Evolutionary conservation across 2,329 filamentous ascomycete species (phyloP).

Genomic region (Penicillium vulpinum): DNA sequence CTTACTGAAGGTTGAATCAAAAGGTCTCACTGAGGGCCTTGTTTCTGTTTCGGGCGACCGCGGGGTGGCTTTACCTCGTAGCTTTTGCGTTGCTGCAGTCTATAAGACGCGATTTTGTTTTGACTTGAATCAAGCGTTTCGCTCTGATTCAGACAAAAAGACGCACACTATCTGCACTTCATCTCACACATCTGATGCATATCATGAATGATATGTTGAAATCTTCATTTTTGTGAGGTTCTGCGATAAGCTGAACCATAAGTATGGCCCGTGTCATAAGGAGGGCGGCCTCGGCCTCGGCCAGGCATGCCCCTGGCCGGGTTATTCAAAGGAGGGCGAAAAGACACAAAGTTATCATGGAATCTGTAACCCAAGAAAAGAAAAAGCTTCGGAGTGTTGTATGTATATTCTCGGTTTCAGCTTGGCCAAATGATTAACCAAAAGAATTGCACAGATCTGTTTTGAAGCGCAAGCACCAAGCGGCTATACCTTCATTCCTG

Average conservation of each 20-base stretch:
- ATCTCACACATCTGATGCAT: not conserved
- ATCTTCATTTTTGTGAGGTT: slow-evolving; percentile 18
- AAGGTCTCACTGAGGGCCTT: not conserved
- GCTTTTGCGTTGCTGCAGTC: not conserved
- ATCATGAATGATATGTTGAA: slow-evolving; percentile 19
- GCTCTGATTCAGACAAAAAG: not conserved
- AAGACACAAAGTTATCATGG: slow-evolving; percentile 59
- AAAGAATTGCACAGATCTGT: slow-evolving; percentile 51
- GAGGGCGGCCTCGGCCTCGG: slow-evolving; percentile 36
- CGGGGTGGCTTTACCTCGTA: not conserved
- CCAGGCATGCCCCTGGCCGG: slow-evolving; percentile 36
- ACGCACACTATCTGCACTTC: not conserved
- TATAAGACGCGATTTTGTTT: not conserved
- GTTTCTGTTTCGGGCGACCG: not conserved
- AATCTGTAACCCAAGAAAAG: slow-evolving; percentile 60
- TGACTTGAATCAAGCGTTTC: not conserved
- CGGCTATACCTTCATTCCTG: slow-evolving; percentile 63
- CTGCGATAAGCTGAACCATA: slow-evolving; percentile 20
- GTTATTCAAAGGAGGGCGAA: slow-evolving; percentile 36
- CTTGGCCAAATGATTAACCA: slow-evolving; percentile 34
- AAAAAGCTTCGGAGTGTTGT: slow-evolving; percentile 58
- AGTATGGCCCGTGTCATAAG: slow-evolving; percentile 41
- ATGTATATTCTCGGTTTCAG: slow-evolving; percentile 27
- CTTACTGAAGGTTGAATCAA: not conserved
- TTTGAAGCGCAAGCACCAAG: slow-evolving; percentile 56